Evolutionary conservation across 225 moss, liverwort and hornwort species (phyloP).

Genomic region (Thuidium tamariscinum): DNA sequence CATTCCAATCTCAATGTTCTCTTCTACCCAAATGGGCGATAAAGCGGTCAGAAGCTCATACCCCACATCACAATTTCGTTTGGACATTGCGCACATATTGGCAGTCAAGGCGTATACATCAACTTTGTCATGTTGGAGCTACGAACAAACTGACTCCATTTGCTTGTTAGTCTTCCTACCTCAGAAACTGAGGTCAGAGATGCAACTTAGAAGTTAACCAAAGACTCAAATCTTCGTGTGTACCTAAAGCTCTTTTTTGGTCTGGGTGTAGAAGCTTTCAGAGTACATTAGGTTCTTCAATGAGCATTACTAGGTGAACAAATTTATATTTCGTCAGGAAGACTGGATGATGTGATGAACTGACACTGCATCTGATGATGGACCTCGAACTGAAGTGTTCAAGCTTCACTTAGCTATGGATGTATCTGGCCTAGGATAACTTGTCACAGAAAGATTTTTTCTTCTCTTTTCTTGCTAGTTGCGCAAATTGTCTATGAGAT

Average conservation of each 20-base stretch:
- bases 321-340: too few relatives aligned
- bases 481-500: not conserved
- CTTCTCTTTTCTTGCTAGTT: not conserved
- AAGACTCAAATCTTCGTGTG: not conserved
- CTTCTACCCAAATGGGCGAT: not conserved
- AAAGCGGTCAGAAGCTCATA: not conserved
- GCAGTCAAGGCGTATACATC: not conserved
- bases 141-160: not conserved
- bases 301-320: not conserved
- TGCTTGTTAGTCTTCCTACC: not conserved
- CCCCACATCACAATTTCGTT: not conserved
- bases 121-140: not conserved
- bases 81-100: not conserved
- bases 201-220: not conserved
- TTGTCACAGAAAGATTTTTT: not conserved
- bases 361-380: not conserved
- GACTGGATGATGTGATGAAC: not conserved
- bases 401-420: not conserved
- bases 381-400: not conserved
- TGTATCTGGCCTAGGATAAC: not conserved
- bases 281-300: not conserved
- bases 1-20: not conserved
- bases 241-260: not conserved
- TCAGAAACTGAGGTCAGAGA: not conserved
- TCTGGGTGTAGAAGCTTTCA: not conserved